Base-by-base conservation (phyloP, 1,139 yeast genomes). In the Sugiyamaella paludigena region DNA sequence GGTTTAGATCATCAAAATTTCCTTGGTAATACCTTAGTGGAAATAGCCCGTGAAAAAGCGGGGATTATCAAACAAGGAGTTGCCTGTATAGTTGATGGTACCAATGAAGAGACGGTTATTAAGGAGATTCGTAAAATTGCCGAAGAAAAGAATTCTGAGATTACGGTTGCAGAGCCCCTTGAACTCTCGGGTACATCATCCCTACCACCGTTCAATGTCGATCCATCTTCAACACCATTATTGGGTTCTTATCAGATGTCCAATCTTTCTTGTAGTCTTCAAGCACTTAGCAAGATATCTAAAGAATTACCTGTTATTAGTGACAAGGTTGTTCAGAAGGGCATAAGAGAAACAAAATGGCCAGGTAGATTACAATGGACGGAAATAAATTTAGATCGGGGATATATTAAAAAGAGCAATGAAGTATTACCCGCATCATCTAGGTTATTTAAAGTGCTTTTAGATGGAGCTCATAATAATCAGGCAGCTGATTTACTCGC, bases 391-490 rank as follows among this genome's bases (percentile, higher is more conserved):
- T 19, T 19, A 19, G 24, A 19, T 19, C 5, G 5, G 24, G 24
- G 24, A 19, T 19, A 19, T 5, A 31, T 81, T 88, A 87, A 83
- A 84, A 13, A 35, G 24, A 5, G 24, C 24, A 19, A n/a, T n/a
- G 24, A 3, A 19, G 24, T 19, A 19, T 3, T 15, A 11, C 9
- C n/a, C n/a, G n/a, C n/a, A n/a, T n/a, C n/a, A n/a, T n/a, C n/a
- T n/a, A n/a, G 5, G 2, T 2, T 10, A 10, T 31, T 3, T 85
- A 85, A 1, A 67, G 68, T 84, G 0, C 66, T 88, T 7, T 58
- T 89, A 1, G 98, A 92, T 67, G 98, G 98, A 1, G 98, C 98
- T 0, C 98, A 92, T 64, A 92, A 92, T 62, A 81, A 80, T 15
- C 81, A 83, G 55, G 95, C 97, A 0, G 95, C 96, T 0, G 67